These are phyloP conservation scores for Mycena epipterygia DNA, from an alignment of 768 basidiomycete genomes.

Conservation along the genomic window DNA sequence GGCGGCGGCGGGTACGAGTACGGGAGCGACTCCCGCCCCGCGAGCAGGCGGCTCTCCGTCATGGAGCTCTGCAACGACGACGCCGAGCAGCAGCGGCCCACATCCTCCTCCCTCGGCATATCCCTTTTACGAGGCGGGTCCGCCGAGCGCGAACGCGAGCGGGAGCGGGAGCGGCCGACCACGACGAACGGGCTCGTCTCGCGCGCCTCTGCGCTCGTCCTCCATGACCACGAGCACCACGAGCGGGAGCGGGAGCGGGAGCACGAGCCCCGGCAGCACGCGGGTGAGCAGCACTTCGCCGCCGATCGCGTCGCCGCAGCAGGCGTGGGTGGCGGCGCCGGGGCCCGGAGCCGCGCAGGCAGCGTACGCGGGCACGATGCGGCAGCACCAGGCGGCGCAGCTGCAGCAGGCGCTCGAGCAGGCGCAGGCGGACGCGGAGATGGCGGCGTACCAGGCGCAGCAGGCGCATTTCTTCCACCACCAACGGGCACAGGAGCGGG, in stretches of 20 bases:
- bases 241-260: constrained; percentile 36
- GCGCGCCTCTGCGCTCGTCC: constrained; percentile 61
- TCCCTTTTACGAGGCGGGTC: constrained; percentile 40
- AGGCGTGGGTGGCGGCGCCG: constrained; percentile 3
- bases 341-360: constrained; percentile 38
- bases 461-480: constrained; percentile 42
- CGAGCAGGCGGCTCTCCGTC: constrained; percentile 85
- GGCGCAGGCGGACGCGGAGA: constrained; percentile 47
- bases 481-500: constrained; percentile 42
- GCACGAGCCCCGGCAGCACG: constrained; percentile 33
- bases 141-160: constrained; percentile 49
- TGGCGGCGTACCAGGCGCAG: constrained; percentile 44
- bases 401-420: constrained; percentile 42
- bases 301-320: constrained; percentile 24
- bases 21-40: constrained; percentile 81
- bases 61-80: constrained; percentile 92
- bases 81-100: constrained; percentile 48
- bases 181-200: constrained; percentile 62
- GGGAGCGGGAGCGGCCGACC: constrained; percentile 51
- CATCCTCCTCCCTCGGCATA: constrained; percentile 61
- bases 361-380: constrained; percentile 64
- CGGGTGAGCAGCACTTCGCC: constrained; percentile 33
- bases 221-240: constrained; percentile 51
- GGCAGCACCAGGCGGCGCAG: constrained; percentile 58
- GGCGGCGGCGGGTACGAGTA: constrained; percentile 69